A percentile compares a stretch with the other conserved stretches of the same genome.
These are phyloP conservation scores for Cladosporium phlei DNA, from an alignment of 2,329 filamentous ascomycete genomes.

Conservation along the genomic window DNA sequence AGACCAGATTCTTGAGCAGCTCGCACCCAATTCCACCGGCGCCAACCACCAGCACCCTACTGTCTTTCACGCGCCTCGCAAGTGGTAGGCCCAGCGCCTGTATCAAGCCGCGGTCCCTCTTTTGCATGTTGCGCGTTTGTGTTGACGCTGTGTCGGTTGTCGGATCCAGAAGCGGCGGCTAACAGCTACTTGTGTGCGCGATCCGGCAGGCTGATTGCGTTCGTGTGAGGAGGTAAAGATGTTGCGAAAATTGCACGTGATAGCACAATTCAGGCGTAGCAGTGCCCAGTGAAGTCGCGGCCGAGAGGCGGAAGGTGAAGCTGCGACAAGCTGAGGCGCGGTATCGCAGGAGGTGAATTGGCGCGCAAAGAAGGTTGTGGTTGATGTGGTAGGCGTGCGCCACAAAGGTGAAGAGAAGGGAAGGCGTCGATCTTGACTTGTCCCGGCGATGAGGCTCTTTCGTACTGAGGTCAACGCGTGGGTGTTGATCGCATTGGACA, in stretches of 20 bases:
- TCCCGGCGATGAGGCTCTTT: constrained; percentile 8
- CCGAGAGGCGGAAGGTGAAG: not conserved
- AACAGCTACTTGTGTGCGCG: no score
- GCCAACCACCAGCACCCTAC: constrained; percentile 75
- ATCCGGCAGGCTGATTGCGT: no score
- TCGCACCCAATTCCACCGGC: constrained; percentile 97
- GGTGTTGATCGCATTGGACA: constrained; percentile 5
- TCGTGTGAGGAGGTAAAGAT: no score
- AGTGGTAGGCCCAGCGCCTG: constrained; percentile 68
- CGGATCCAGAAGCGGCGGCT: no score
- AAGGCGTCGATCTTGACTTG: constrained; percentile 10
- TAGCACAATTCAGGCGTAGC: not conserved
- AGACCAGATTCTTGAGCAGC: constrained; percentile 90
- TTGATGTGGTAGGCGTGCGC: not conserved
- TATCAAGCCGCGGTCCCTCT: constrained; percentile 45
- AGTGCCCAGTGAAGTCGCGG: not conserved
- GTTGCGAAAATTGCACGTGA: no score
- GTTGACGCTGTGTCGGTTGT: not conserved
- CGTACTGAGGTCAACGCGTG: constrained; percentile 9
- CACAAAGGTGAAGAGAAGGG: not conserved
- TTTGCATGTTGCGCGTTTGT: constrained; percentile 36
- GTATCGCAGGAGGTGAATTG: not conserved
- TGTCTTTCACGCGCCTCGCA: constrained; percentile 32
- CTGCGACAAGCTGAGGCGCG: not conserved
- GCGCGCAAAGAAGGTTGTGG: not conserved